Base-by-base conservation (phyloP, 306 rosid species). In the Cicer pinnatifidum region DNA sequence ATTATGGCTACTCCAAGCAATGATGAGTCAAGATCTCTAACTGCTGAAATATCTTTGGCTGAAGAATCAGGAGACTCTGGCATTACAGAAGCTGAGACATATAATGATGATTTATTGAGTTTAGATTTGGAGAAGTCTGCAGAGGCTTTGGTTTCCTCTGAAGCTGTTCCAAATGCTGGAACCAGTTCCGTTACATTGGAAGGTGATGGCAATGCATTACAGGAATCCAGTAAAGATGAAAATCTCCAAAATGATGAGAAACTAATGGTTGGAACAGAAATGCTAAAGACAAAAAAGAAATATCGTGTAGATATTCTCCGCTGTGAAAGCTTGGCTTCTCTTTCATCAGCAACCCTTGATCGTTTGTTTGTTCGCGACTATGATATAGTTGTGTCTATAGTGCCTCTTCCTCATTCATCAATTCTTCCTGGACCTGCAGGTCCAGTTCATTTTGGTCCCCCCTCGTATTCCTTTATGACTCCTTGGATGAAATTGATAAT, bases 281-380 rank as follows among this genome's bases (percentile, higher is more conserved):
- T 75, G 16, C 15, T 73, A 53, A 86, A 81, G 78, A 81, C 71
- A 82, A 86, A 38, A 87, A 90, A 80, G 88, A 91, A 91, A 81
- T 95, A 90, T 35, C 96, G 83, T 45, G 97, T 95, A 65, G 96
- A 95, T 84, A 90, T 95, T 74, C 97, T 95, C 71, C 97, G 97
- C 57, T 91, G 96, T 83, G 99, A 95, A 82, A 90, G 97, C 86
- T 87, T 95, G 90, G 99, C 97, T 41, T 91, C 97, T 71, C 99
- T 95, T 78, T 82, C 97, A 73, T 88, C 97, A 8, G 92, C 87
- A 78, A 88, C 99, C 50, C 87, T 90, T 74, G 85, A 95, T 84
- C 90, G 99, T 52, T 76, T 95, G 82, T 92, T 90, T 87, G 80
- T 78, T 85, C 99, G 96, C 20, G 99, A 95, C 83, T 95, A 95